phyloP scores from a whole-genome alignment of 257 asterid genomes.

The Pogostemon cablin region DNA sequence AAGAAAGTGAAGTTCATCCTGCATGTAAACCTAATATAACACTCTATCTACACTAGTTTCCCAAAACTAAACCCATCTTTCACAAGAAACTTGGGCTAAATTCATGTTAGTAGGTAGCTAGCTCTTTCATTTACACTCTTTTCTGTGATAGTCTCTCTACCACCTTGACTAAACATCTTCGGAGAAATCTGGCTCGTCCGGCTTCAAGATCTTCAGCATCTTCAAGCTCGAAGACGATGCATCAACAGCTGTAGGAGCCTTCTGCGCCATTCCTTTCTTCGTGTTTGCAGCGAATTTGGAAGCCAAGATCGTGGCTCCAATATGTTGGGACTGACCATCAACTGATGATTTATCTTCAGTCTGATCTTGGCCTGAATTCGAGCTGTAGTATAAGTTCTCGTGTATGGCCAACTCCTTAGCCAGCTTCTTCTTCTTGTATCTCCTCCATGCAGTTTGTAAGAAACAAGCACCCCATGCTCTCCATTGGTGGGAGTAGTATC shows the following conservation, averaged over 20 bases:
- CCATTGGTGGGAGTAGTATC: constrained; percentile 95
- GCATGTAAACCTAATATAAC: constrained; percentile 2
- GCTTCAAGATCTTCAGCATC: constrained; percentile 83
- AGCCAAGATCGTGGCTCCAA: constrained; percentile 74
- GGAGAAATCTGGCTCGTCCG: constrained; percentile 85
- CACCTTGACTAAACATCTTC: constrained; percentile 43
- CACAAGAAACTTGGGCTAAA: constrained; percentile 20
- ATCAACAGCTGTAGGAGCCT: constrained; percentile 42
- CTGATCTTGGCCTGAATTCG: constrained; percentile 5
- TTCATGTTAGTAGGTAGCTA: not conserved
- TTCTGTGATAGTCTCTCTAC: not conserved
- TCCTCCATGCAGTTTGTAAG: constrained; percentile 79
- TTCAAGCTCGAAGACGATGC: constrained; percentile 67
- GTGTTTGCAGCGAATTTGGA: constrained; percentile 78
- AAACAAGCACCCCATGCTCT: constrained; percentile 92
- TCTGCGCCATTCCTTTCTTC: constrained; percentile 56
- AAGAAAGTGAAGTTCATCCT: constrained; percentile 4
- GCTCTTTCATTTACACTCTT: not conserved
- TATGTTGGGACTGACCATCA: constrained; percentile 46
- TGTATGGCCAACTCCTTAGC: constrained; percentile 59
- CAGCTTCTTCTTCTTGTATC: constrained; percentile 61
- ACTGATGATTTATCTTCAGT: constrained; percentile 21
- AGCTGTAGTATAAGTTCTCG: constrained; percentile 44
- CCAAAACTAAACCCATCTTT: constrained; percentile 32
- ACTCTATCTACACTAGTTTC: constrained; percentile 32